Evolutionary conservation across 2,329 filamentous ascomycete genomes (phyloP).

Genomic region (Calonectria crousiana): DNA sequence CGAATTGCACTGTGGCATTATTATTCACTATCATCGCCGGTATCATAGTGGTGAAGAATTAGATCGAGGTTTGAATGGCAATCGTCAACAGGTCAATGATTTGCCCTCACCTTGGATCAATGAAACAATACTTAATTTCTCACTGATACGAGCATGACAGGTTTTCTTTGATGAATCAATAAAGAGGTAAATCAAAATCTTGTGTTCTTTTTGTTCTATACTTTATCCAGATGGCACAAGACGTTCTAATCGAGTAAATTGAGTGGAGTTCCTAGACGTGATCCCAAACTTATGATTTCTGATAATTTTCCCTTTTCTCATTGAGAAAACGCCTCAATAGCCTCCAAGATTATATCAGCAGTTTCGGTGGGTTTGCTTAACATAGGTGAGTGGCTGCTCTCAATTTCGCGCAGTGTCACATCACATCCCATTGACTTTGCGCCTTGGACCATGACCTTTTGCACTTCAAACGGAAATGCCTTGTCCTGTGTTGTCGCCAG

Average conservation of each 20-base stretch:
- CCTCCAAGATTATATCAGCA: slow-evolving; percentile 49
- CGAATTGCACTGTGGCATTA: background rate
- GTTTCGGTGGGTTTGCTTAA: slow-evolving; percentile 58
- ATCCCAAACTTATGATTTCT: background rate
- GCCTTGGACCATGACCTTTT: slow-evolving; percentile 52
- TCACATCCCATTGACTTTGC: slow-evolving; percentile 53
- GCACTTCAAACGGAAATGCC: slow-evolving; percentile 53
- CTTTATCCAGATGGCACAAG: background rate
- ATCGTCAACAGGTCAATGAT: background rate
- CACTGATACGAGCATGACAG: background rate
- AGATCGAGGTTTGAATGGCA: too few species aligned
- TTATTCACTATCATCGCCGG: background rate
- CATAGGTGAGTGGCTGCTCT: slow-evolving; percentile 63
- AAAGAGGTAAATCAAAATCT: background rate
- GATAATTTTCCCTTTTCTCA: background rate
- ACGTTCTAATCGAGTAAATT: background rate
- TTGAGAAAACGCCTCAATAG: slow-evolving; percentile 30
- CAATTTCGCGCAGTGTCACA: slow-evolving; percentile 55
- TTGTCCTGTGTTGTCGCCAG: slow-evolving; percentile 57
- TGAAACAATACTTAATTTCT: background rate
- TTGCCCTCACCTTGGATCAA: background rate
- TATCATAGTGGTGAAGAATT: background rate
- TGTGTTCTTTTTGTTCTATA: background rate
- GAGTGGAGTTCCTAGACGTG: background rate
- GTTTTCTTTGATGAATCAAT: background rate